Conservation (phyloP, 306 rosid genomes). For the Casuarina cunninghamiana region DNA sequence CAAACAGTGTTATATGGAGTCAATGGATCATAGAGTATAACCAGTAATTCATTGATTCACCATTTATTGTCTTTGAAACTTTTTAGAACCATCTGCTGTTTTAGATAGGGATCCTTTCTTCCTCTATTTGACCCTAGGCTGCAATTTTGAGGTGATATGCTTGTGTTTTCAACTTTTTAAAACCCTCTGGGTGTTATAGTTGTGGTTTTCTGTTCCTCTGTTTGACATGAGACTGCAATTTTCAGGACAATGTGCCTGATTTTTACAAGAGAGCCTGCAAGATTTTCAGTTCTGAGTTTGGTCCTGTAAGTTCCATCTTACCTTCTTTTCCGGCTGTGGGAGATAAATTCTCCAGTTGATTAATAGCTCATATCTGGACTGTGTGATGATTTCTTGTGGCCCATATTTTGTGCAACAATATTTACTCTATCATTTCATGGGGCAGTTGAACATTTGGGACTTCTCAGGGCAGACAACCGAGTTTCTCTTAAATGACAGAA, state of each 20-base stretch:
- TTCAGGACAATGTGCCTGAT: constrained; percentile 66
- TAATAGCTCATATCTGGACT: constrained; percentile 6
- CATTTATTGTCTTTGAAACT: not conserved
- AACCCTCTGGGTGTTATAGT: not conserved
- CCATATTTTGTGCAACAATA: constrained; percentile 25
- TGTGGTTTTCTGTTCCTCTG: constrained; percentile 9
- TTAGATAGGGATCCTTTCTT: too few species aligned
- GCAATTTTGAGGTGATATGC: constrained; percentile 54
- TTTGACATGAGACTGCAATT: constrained; percentile 32
- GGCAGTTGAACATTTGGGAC: constrained; percentile 93
- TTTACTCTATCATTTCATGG: constrained; percentile 32
- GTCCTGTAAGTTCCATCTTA: constrained; percentile 50
- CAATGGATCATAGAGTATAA: not conserved
- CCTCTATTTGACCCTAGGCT: constrained; percentile 13
- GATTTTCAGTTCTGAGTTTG: constrained; percentile 57
- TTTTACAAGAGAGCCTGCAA: constrained; percentile 63
- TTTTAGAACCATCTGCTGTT: not conserved
- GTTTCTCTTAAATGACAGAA: constrained; percentile 49
- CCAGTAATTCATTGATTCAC: not conserved
- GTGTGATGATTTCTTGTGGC: not conserved
- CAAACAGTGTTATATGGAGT: not conserved
- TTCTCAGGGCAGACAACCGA: constrained; percentile 83
- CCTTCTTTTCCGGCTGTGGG: not conserved
- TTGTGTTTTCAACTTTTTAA: too few species aligned
- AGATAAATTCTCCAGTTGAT: constrained; percentile 17